phyloP scores from a whole-genome alignment of 768 basidiomycete species.

The Termitomyces sp. region DNA sequence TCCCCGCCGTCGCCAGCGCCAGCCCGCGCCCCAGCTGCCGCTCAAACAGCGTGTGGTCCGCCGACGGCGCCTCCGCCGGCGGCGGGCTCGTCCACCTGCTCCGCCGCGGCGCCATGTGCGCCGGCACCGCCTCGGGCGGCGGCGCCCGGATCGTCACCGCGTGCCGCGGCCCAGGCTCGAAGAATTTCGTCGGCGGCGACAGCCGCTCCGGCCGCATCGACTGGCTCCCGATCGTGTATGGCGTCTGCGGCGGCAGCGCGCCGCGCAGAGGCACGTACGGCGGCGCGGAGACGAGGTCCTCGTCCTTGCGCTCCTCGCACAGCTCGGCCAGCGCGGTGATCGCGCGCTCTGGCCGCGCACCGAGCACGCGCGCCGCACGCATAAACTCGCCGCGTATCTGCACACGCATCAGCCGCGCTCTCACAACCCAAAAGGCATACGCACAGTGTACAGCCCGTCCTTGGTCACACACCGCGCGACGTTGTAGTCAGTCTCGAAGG shows the following conservation, averaged over 20 bases:
- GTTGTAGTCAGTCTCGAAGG: constrained; percentile 95
- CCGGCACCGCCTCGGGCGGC: constrained; percentile 58
- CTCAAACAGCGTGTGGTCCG: constrained; percentile 64
- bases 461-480: constrained; percentile 95
- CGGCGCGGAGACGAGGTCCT: constrained; percentile 51
- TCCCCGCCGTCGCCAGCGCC: constrained; percentile 62
- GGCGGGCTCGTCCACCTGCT: constrained; percentile 85
- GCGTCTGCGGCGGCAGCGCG: constrained; percentile 62
- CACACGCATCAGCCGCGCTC: background rate
- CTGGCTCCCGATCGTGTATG: constrained; percentile 63
- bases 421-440: constrained; percentile 15
- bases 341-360: constrained; percentile 74
- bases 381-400: constrained; percentile 99
- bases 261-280: constrained; percentile 34
- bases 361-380: constrained; percentile 86
- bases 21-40: constrained; percentile 60
- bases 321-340: constrained; percentile 81
- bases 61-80: constrained; percentile 66
- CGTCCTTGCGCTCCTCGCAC: constrained; percentile 83
- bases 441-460: constrained; percentile 91
- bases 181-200: constrained; percentile 49
- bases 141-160: constrained; percentile 37
- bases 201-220: constrained; percentile 52
- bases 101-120: constrained; percentile 81
- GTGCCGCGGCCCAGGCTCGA: constrained; percentile 33